Percentiles rank a stretch among this genome's conserved stretches.
These are phyloP conservation scores for Circinella umbellata DNA, from an alignment of 371 early-diverging fungal genomes.

Conservation along the genomic window DNA sequence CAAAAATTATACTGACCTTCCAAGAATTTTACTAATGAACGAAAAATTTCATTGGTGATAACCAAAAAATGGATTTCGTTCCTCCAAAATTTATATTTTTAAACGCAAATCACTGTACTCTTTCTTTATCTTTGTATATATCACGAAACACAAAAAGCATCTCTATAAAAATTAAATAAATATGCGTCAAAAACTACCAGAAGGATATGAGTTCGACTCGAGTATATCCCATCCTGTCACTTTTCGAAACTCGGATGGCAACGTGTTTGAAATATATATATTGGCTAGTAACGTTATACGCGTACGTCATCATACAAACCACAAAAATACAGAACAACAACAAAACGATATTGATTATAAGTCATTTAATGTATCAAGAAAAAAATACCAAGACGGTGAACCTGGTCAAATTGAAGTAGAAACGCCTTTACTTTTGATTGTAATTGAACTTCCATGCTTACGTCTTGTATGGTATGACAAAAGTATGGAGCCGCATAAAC, in stretches of 20 bases:
- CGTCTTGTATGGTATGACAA: constrained; percentile 27
- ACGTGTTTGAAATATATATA: constrained; percentile 24
- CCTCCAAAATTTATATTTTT: no score
- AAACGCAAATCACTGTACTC: no score
- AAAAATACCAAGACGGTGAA: background rate
- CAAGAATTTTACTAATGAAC: no score
- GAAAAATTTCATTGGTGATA: no score
- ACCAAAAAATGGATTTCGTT: background rate
- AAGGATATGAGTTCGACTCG: constrained; percentile 27
- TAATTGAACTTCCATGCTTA: constrained; percentile 19
- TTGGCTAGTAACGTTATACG: constrained; percentile 25
- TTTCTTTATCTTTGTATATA: constrained; percentile 12
- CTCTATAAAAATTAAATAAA: no score
- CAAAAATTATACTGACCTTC: no score
- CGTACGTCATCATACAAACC: constrained; percentile 14
- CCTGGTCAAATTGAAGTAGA: constrained; percentile 17
- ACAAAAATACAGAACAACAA: background rate
- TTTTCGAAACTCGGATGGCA: constrained; percentile 28
- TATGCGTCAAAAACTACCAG: constrained; percentile 39
- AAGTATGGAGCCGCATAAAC: constrained; percentile 13
- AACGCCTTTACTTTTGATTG: constrained; percentile 25
- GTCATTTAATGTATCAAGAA: background rate
- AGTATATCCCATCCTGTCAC: constrained; percentile 29
- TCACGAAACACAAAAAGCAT: background rate
- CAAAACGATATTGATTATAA: background rate